Base-by-base conservation (phyloP, 495 filamentous ascomycete species). In the Tuber aestivum region DNA sequence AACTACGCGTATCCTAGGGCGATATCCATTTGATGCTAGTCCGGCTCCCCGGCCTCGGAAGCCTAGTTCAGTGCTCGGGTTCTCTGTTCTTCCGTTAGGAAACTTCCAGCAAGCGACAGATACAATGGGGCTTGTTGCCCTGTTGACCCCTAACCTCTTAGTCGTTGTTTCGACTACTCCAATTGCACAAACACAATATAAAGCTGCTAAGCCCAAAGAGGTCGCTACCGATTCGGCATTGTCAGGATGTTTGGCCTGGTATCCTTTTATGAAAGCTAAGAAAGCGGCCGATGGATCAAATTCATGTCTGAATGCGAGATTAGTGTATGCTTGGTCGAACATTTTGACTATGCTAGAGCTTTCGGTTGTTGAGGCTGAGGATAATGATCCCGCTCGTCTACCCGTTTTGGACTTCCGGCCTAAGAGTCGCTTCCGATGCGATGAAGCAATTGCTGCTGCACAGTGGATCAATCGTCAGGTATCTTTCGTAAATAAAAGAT, bases 301-400 rank as follows among this genome's bases (percentile, higher is more conserved):
- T 84, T n/a, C 27, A 65, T 65, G 56, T 35, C 89, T 74, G 32
- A 90, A 89, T 81, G 90, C 91, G 69, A 98, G 97, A 83, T 87
- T 99, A n/a, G 94, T 93, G 2, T 99, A 98, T 84, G 97, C 93
- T 82, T 99, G 95, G 96, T 97, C 94, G 18, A 97, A 97, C 81
- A 89, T 98, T 41, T 86, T 99, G 75, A 97, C 95, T 1, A 91
- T 98, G 32, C 83, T 98, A 38, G 96, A 99, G 74, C 81, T 83
- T 18, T 76, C 74, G n/a, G 69, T 78, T 71, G 88, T 97, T 35
- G 90, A 93, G 50, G 92, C 93, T 78, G 86, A 89, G 35, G 89
- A 89, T 68, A 87, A 91, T 3, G 86, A 90, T 75, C 87, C 86
- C 61, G 89, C 91, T 69, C 92, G 91, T 74, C 93, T 92, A 6